Percentiles rank a stretch among this genome's conserved stretches.
Conservation (phyloP, 2,329 filamentous ascomycete species). For the Endoconidiophora laricicola region DNA sequence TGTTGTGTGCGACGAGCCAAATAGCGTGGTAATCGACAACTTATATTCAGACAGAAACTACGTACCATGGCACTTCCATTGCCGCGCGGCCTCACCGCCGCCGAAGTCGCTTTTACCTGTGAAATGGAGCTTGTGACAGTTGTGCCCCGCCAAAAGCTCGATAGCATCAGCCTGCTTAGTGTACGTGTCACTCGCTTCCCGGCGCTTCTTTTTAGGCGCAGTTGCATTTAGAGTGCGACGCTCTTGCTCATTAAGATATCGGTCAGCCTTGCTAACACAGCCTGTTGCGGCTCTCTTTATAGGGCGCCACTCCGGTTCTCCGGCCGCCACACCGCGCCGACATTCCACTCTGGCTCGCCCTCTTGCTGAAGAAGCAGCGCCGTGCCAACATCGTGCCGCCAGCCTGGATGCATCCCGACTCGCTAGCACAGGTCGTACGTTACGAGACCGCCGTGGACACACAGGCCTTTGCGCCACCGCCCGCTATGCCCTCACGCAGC, state of each 20-base stretch:
- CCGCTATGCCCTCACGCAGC: slow-evolving; percentile 30
- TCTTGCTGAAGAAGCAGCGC: slow-evolving; percentile 85
- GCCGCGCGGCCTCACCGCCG: slow-evolving; percentile 48
- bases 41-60: not conserved
- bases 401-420: slow-evolving; percentile 66
- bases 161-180: slow-evolving; percentile 67
- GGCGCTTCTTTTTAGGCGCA: slow-evolving; percentile 1
- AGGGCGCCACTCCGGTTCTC: slow-evolving; percentile 66
- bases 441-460: slow-evolving; percentile 60
- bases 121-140: slow-evolving; percentile 96
- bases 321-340: slow-evolving; percentile 65
- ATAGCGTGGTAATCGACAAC: not conserved
- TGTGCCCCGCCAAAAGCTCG: slow-evolving; percentile 77
- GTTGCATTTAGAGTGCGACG: not conserved
- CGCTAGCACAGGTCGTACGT: slow-evolving; percentile 61
- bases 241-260: not conserved
- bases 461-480: slow-evolving; percentile 60
- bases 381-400: slow-evolving; percentile 87
- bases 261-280: not conserved
- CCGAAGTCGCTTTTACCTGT: slow-evolving; percentile 84
- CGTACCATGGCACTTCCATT: slow-evolving; percentile 32
- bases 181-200: slow-evolving; percentile 38
- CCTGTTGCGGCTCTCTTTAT: slow-evolving; percentile 16
- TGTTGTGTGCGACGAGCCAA: not conserved
- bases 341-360: slow-evolving; percentile 83